Base-by-base conservation (phyloP, 2,329 filamentous ascomycete genomes). In the Aspergillus ibericus region DNA sequence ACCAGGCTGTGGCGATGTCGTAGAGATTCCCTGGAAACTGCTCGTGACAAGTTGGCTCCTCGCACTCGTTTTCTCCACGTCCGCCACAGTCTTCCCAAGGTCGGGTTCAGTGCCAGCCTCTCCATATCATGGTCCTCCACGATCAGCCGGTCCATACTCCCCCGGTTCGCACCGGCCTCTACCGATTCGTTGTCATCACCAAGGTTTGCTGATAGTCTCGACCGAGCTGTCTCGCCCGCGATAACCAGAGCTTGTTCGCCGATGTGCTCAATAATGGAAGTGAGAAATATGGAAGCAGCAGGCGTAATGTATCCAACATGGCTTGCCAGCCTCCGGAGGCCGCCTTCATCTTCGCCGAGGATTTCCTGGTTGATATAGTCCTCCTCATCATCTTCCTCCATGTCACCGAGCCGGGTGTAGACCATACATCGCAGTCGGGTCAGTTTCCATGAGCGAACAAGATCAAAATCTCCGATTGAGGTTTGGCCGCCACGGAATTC, bases 321-420 rank as follows among this genome's bases (percentile, higher is more conserved):
- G 60, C 77, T 80, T 8, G 80, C 78, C 51, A 86, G 85, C 35
- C 84, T 76, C 35, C 83, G 79, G 59, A 88, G 85, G 40, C 83
- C 79, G 22, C 77, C 78, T 53, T 82, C 81, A 49, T 82, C 79
- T 36, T 86, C 84, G 42, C 80, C 78, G 73, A 93, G 81, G 40
- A 90, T 85, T 58, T 95, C 92, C 68, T 92, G 87, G 63, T 92
- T 87, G 72, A 96, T 90, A 70, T 91, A 91, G 52, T 88, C 86
- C 70, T 97, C 93, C 74, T 98, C 95, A 65, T 99, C 95, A 66
- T 98, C 93, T 77, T 99, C 95, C 75, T 99, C 96, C 83, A 99
- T 88, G 71, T 99, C 93, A 46, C 95, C 95, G 6, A 99, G 81
- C 8, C 95, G 93, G 8, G 93, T 98, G 74, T 98, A 98, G 20